Conservation (phyloP, 164 flowering plant genomes). For the Liriodendron chinense region DNA sequence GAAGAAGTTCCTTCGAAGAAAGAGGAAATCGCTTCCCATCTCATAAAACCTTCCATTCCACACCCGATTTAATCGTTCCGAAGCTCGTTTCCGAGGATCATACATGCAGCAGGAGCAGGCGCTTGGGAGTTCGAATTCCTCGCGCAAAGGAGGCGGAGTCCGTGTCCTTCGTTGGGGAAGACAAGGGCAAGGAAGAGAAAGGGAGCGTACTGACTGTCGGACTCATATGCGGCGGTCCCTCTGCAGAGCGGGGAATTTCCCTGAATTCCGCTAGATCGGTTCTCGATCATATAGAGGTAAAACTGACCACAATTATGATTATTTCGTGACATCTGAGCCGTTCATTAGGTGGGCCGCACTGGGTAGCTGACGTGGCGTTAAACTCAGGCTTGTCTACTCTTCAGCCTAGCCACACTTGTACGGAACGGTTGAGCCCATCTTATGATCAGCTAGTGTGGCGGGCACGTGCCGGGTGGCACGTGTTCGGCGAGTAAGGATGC, state of each 20-base stretch:
- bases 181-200: constrained; percentile 16
- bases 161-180: not conserved
- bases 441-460: too few species aligned
- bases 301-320: not conserved
- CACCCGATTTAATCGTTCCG: not conserved
- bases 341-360: not conserved
- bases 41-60: not conserved
- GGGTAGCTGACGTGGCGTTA: not conserved
- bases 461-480: too few species aligned
- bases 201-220: constrained; percentile 58
- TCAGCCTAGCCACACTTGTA: not conserved
- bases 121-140: constrained; percentile 10
- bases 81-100: constrained; percentile 12
- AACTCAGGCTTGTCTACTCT: not conserved
- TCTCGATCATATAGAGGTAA: constrained; percentile 85
- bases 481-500: too few species aligned
- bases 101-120: not conserved
- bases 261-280: constrained; percentile 92
- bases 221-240: constrained; percentile 84
- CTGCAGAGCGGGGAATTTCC: constrained; percentile 90
- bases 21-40: not conserved
- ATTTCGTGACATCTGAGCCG: not conserved
- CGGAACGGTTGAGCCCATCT: too few species aligned
- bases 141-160: constrained; percentile 2
- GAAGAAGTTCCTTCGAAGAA: not conserved